phyloP scores from a whole-genome alignment of 2,329 filamentous ascomycete genomes.

The Pestalotiopsis sp. region DNA sequence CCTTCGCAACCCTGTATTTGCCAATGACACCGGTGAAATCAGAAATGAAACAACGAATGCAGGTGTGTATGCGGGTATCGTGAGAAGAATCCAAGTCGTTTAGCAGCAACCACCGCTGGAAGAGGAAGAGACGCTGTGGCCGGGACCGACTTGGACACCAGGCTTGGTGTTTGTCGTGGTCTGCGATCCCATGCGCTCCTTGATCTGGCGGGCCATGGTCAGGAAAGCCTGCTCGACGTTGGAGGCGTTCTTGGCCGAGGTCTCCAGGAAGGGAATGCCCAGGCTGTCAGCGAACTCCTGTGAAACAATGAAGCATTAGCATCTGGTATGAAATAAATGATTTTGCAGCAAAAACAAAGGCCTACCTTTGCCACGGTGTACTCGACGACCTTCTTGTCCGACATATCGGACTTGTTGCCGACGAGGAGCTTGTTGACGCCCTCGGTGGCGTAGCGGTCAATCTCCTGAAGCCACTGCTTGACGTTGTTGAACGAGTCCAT shows the following conservation, averaged over 20 bases:
- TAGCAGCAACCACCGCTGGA: slow-evolving; percentile 92
- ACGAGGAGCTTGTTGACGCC: slow-evolving; percentile 99
- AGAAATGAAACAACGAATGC: slow-evolving; percentile 13
- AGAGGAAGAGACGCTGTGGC: slow-evolving; percentile 88
- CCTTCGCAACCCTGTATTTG: slow-evolving; percentile 15
- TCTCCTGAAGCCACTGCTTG: slow-evolving; percentile 99
- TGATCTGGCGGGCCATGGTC: slow-evolving; percentile 99
- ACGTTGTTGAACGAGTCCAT: slow-evolving; percentile 99
- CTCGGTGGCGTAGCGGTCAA: slow-evolving; percentile 98
- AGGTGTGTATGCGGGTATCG: slow-evolving; percentile 17
- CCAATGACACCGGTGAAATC: slow-evolving; percentile 16
- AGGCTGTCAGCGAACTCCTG: slow-evolving; percentile 99
- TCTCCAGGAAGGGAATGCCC: slow-evolving; percentile 99
- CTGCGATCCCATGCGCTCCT: slow-evolving; percentile 98
- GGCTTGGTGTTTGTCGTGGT: slow-evolving; percentile 97
- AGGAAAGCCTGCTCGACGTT: slow-evolving; percentile 99
- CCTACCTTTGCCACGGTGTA: slow-evolving; percentile 97
- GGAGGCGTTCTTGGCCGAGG: slow-evolving; percentile 98
- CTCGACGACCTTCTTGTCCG: slow-evolving; percentile 99
- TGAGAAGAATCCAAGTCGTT: slow-evolving; percentile 33
- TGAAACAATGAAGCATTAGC: slow-evolving; percentile 18
- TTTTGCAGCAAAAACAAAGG: background rate
- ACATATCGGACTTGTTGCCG: slow-evolving; percentile 99
- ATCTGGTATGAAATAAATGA: background rate
- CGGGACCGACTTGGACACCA: slow-evolving; percentile 92